Evolutionary conservation across 192 early-diverging fungal species (phyloP), one percentile per base, ranked within the genome.

Genomic region (Backusella circina): DNA sequence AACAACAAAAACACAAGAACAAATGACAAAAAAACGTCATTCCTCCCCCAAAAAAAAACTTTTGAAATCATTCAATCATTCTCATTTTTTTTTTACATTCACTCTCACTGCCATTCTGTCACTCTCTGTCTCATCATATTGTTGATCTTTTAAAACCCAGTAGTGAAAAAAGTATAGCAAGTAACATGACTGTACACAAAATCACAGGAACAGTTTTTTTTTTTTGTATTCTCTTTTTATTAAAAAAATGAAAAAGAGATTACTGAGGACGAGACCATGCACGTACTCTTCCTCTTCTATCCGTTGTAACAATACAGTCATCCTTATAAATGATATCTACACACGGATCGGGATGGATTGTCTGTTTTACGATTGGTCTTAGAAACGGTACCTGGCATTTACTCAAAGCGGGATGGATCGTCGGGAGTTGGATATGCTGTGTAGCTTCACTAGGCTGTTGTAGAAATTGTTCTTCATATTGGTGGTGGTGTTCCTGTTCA

Each of bases 321-420:
- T 78, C 47, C 39, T 57, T 57, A 67, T 75, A 82, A 44, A 75
- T 31, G 21, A 82, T 69, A 67, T 75, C 70, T 32, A 78, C 65
- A 67, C 76, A 78, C 5, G 80, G 80, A 61, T 82, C 80, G 33
- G 80, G 64, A 69, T 78, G 77, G 1, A 82, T 47, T 1, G 71
- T 72, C 23, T 70, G 74, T 18, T 75, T 68, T n/a, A 50, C 64
- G 2, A 78, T 44, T 3, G 81, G 75, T 51, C 75, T 77, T 33
- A 82, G 72, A 73, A 73, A 76, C 9, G 81, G 73, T 21, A 82
- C 81, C 65, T 82, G 81, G 13, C 57, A 50, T 67, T 82, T 82
- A 30, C 65, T 72, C 15, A 76, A 37, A 26, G 67, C 50, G 33
- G 77, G 77, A 75, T 82, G 77, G 23, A 75, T 35, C 16, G 51